These are phyloP conservation scores for Suillus tomentosus DNA, from an alignment of 768 basidiomycete species.

Conservation along the genomic window DNA sequence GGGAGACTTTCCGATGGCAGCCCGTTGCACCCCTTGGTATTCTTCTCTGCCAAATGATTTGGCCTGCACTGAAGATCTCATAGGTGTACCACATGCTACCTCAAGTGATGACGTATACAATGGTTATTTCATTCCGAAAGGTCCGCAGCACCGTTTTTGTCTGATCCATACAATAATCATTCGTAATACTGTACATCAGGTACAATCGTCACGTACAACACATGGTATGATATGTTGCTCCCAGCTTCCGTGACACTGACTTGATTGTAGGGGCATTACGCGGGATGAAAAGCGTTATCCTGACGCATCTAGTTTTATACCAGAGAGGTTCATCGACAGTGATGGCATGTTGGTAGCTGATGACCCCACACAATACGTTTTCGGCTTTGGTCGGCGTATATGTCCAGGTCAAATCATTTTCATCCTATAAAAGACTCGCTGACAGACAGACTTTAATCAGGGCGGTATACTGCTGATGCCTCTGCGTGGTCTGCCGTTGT, in stretches of 20 bases:
- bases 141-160: not conserved
- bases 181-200: constrained; percentile 5
- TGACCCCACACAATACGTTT: constrained; percentile 12
- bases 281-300: constrained; percentile 18
- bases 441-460: constrained; percentile 9
- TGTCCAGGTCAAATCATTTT: not conserved
- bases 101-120: constrained; percentile 17
- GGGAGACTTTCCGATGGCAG: constrained; percentile 21
- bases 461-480: constrained; percentile 22
- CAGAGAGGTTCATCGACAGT: constrained; percentile 18
- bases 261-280: constrained; percentile 14
- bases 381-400: constrained; percentile 14
- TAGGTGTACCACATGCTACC: constrained; percentile 18
- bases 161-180: not conserved
- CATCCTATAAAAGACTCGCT: not conserved
- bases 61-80: not conserved
- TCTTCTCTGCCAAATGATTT: not conserved
- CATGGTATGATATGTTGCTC: constrained; percentile 10
- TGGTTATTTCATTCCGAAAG: constrained; percentile 24
- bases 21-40: constrained; percentile 19
- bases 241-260: not conserved
- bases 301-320: constrained; percentile 13
- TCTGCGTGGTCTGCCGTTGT: constrained; percentile 24
- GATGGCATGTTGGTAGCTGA: constrained; percentile 15
- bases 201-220: constrained; percentile 13